Conservation (phyloP, 176 grass and related monocot species). For the Poa pratensis region DNA sequence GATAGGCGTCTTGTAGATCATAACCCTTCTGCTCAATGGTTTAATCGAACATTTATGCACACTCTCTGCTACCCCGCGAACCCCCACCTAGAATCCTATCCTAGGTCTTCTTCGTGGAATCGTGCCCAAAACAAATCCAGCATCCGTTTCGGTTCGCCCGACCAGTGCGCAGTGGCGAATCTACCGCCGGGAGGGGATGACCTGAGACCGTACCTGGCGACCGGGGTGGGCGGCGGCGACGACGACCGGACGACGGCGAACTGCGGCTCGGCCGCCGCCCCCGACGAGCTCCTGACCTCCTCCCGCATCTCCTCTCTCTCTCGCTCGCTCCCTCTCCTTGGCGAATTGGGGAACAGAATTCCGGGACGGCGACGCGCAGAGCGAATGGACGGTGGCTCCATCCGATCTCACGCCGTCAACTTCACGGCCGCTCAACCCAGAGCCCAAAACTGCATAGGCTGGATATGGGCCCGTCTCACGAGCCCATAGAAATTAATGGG, state of each 20-base stretch:
- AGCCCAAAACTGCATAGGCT: background rate
- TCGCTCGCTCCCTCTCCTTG: conserved; percentile 27
- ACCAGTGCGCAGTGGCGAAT: conserved; percentile 26
- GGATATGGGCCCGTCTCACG: accelerated
- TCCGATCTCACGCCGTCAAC: conserved; percentile 42
- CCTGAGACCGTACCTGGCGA: conserved; percentile 62
- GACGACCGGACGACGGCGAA: conserved; percentile 66
- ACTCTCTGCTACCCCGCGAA: background rate
- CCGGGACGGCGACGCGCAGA: conserved; percentile 37
- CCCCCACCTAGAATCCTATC: conserved; percentile 17
- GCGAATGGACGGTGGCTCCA: conserved; percentile 11
- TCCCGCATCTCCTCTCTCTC: conserved; percentile 66
- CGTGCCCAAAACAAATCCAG: conserved; percentile 14
- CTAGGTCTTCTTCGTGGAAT: background rate
- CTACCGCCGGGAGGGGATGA: conserved; percentile 22
- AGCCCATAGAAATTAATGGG: background rate
- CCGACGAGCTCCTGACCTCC: conserved; percentile 89
- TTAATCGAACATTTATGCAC: conserved; percentile 5
- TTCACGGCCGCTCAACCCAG: conserved; percentile 10
- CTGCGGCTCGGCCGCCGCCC: conserved; percentile 61
- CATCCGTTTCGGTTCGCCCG: background rate
- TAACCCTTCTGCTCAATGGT: conserved; percentile 3
- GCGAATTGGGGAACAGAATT: conserved; percentile 32
- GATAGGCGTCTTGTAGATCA: conserved; percentile 19
- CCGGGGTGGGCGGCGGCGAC: conserved; percentile 79